Evolutionary conservation across 2,329 filamentous ascomycete species (phyloP).

Genomic region (Fusarium sp.): DNA sequence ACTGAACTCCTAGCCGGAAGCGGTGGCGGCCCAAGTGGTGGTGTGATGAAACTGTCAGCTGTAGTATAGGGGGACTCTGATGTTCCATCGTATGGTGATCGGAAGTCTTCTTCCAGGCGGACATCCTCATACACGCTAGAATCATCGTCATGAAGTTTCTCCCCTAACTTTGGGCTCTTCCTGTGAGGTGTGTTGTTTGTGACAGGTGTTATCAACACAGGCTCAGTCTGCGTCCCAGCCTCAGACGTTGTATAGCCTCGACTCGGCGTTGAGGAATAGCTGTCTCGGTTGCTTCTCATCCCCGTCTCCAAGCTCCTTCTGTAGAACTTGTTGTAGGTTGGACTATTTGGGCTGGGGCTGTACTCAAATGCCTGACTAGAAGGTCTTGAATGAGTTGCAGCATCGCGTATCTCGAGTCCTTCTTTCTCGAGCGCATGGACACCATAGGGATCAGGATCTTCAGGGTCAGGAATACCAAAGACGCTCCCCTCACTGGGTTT

Average conservation of each 20-base stretch:
- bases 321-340: conserved; percentile 55
- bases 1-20: conserved; percentile 23
- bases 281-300: conserved; percentile 40
- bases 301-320: conserved; percentile 48
- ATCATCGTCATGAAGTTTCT: neutral
- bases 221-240: conserved; percentile 49
- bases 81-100: conserved; percentile 11
- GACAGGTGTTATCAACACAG: conserved; percentile 32
- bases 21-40: conserved; percentile 20
- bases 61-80: neutral
- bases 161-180: neutral
- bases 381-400: conserved; percentile 53
- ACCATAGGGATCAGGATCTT: conserved; percentile 57
- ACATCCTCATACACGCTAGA: conserved; percentile 38
- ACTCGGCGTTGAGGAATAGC: conserved; percentile 39
- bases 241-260: conserved; percentile 44
- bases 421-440: conserved; percentile 55
- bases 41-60: conserved; percentile 12
- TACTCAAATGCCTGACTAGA: conserved; percentile 56
- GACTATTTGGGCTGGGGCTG: conserved; percentile 54
- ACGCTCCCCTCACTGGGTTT: conserved; percentile 45
- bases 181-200: conserved; percentile 2
- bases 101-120: conserved; percentile 4
- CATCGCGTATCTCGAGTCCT: conserved; percentile 55
- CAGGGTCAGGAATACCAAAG: conserved; percentile 56